A percentile compares a stretch with the other conserved stretches of the same genome.
Evolutionary conservation across 371 early-diverging fungal species (phyloP).

Genomic region (Rhizomucor pusillus): DNA sequence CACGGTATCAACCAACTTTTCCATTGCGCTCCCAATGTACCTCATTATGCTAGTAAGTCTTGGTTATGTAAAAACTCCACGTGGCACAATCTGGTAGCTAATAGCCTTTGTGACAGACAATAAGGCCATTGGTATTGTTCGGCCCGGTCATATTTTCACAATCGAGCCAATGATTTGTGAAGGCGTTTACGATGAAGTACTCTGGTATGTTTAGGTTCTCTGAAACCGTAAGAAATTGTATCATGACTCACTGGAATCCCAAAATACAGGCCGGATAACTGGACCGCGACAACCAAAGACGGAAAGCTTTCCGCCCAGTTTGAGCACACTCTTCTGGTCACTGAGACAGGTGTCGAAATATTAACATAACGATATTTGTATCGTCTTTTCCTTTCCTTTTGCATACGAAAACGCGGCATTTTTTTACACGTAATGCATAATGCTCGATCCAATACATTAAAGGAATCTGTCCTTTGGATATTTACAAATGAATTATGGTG

Average conservation of each 20-base stretch:
- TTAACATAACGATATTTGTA: conserved; percentile 59
- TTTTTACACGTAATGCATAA: too few relatives aligned
- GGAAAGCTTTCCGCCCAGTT: conserved; percentile 97
- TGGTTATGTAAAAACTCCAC: too few relatives aligned
- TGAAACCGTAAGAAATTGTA: too few relatives aligned
- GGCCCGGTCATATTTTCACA: conserved; percentile 93
- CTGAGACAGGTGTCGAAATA: conserved; percentile 90
- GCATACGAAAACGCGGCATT: too few relatives aligned
- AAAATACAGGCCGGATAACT: conserved; percentile 79
- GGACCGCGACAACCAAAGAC: conserved; percentile 91
- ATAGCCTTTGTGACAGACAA: conserved; percentile 57
- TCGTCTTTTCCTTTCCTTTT: too few relatives aligned
- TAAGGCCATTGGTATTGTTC: conserved; percentile 92
- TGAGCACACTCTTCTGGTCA: conserved; percentile 96
- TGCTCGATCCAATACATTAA: too few relatives aligned
- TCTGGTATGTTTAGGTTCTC: conserved; percentile 30
- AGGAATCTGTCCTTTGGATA: too few relatives aligned
- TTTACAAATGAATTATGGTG: too few relatives aligned
- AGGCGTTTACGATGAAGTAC: conserved; percentile 51
- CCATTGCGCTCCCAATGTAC: conserved; percentile 86
- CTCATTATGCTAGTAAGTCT: conserved; percentile 82
- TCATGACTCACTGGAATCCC: too few relatives aligned
- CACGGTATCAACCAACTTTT: conserved; percentile 91
- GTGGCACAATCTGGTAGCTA: too few relatives aligned
- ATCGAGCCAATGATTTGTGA: conserved; percentile 98